Conservation (phyloP, 2,329 filamentous ascomycete species). For the Xylaria sp. region DNA sequence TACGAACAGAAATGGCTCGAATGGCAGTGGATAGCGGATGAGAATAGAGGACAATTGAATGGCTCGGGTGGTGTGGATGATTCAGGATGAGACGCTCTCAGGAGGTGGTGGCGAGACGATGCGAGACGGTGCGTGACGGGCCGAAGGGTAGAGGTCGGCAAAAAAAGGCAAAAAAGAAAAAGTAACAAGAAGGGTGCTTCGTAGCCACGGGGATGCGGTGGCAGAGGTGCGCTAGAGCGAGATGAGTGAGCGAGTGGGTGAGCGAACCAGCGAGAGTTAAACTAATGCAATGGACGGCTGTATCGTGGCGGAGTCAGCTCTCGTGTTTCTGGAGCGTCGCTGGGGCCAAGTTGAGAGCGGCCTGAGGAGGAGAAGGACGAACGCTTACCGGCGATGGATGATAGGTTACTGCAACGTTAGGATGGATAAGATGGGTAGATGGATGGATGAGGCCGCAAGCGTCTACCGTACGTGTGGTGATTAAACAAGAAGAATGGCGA, state of each 20-base stretch:
- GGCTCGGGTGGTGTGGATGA: conserved; percentile 44
- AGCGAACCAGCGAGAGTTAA: conserved; percentile 41
- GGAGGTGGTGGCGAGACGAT: conserved; percentile 35
- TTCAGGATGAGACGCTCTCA: conserved; percentile 37
- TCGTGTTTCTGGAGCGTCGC: conserved; percentile 30
- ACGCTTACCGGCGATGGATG: conserved; percentile 2
- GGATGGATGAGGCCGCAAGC: conserved; percentile 11
- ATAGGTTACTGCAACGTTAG: background rate
- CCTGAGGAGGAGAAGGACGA: conserved; percentile 25
- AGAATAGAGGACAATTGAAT: conserved; percentile 40
- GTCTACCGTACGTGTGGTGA: background rate
- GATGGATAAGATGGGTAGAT: no score
- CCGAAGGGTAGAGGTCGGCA: background rate
- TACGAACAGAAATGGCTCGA: conserved; percentile 16
- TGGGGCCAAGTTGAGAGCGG: conserved; percentile 35
- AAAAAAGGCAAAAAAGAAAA: conserved; percentile 1
- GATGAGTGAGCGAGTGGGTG: conserved; percentile 30
- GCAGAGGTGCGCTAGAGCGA: background rate
- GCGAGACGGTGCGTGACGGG: background rate
- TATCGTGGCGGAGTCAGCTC: conserved; percentile 44
- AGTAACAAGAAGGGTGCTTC: conserved; percentile 7
- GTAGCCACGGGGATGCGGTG: conserved; percentile 9
- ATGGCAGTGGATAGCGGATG: conserved; percentile 37
- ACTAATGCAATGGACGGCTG: conserved; percentile 41
- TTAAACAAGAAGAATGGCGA: background rate